These are phyloP conservation scores for Ascochyta viciae-villosae DNA, from an alignment of 2,329 filamentous ascomycete species.

Conservation along the genomic window DNA sequence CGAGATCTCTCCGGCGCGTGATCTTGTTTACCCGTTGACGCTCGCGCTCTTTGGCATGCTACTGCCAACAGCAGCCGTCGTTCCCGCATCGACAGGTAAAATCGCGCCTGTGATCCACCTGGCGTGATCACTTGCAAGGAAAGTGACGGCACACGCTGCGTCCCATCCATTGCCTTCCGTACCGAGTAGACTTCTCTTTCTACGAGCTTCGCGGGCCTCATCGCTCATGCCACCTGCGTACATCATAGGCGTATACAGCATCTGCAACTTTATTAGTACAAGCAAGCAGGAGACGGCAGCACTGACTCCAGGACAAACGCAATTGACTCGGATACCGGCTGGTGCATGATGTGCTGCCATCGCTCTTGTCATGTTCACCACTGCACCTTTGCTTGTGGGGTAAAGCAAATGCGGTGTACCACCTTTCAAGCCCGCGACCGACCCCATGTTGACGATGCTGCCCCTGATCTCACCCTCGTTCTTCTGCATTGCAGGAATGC, in stretches of 20 bases:
- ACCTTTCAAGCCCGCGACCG: constrained; percentile 64
- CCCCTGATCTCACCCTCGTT: constrained; percentile 58
- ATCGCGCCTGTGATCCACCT: constrained; percentile 57
- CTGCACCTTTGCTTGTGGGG: constrained; percentile 61
- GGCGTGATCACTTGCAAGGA: constrained; percentile 60
- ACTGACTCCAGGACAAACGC: constrained; percentile 58
- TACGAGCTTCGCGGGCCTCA: constrained; percentile 57
- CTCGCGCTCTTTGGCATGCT: constrained; percentile 28
- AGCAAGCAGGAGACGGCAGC: background rate
- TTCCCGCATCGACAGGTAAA: constrained; percentile 40
- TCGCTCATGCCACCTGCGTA: constrained; percentile 59
- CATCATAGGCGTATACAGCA: constrained; percentile 66
- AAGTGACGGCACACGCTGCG: constrained; percentile 58
- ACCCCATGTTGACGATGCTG: constrained; percentile 68
- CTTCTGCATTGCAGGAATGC: constrained; percentile 65
- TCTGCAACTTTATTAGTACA: constrained; percentile 20
- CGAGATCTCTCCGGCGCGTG: background rate
- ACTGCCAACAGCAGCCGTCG: constrained; percentile 39
- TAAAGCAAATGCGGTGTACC: constrained; percentile 63
- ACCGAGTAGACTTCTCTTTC: constrained; percentile 59
- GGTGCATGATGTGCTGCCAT: constrained; percentile 63
- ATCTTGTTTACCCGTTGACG: constrained; percentile 29
- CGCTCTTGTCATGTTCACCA: constrained; percentile 64
- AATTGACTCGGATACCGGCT: constrained; percentile 62
- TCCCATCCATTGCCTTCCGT: constrained; percentile 65